These are phyloP conservation scores for Houttuynia cordata DNA, from an alignment of 164 flowering plant species.

Conservation along the genomic window DNA sequence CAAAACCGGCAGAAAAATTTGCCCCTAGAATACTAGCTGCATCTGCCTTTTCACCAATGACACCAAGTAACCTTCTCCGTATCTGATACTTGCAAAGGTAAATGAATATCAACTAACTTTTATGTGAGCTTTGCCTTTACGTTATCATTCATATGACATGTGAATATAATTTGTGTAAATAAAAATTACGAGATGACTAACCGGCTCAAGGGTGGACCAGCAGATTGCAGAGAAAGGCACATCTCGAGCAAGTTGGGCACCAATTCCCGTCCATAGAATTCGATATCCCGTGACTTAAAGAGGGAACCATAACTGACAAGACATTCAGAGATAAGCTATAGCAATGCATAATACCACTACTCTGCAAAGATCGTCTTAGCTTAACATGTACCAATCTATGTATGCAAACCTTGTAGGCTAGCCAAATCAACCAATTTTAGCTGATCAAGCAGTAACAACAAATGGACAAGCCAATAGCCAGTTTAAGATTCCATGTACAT, in stretches of 20 bases:
- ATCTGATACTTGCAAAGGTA: constrained; percentile 22
- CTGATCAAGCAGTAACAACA: no score
- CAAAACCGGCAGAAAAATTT: constrained; percentile 83
- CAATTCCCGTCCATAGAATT: constrained; percentile 84
- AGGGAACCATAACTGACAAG: neutral
- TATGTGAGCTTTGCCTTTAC: no score
- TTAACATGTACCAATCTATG: no score
- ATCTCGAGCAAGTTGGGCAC: constrained; percentile 97
- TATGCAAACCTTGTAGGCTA: no score
- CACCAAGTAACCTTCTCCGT: constrained; percentile 42
- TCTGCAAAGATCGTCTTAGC: no score
- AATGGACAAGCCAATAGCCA: no score
- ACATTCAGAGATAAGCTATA: neutral
- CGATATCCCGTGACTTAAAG: constrained; percentile 61
- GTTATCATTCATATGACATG: neutral
- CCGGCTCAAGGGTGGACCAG: constrained; percentile 98
- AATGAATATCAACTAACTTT: no score
- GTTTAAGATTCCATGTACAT: no score
- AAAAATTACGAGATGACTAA: neutral
- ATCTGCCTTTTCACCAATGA: constrained; percentile 53
- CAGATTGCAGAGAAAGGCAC: constrained; percentile 98
- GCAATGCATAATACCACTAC: neutral
- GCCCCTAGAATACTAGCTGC: constrained; percentile 61
- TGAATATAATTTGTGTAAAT: neutral
- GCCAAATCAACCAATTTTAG: no score